phyloP scores from a whole-genome alignment of 1,139 yeast genomes.

The Blastobotrys proliferans region DNA sequence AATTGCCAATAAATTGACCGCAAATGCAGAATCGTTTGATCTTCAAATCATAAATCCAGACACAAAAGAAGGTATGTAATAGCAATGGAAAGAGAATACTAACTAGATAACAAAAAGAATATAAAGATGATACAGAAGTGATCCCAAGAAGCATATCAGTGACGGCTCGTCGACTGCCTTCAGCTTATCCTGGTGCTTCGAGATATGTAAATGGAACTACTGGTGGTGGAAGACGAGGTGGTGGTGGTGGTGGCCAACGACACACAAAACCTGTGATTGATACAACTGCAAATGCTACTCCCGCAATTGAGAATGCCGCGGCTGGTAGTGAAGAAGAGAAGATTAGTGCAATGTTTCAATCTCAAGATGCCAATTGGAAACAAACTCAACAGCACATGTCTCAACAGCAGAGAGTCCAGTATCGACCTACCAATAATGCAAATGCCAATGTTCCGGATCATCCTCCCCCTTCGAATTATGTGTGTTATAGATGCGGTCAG shows the following conservation, averaged over 20 bases:
- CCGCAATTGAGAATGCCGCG: constrained; percentile 24
- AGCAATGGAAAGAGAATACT: constrained; percentile 1
- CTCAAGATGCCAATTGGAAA: constrained; percentile 91
- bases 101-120: constrained; percentile 41
- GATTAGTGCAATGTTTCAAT: constrained; percentile 85
- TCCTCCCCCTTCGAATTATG: constrained; percentile 91
- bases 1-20: constrained; percentile 71
- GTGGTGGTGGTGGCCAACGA: not conserved
- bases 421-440: constrained; percentile 26
- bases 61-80: constrained; percentile 49
- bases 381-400: constrained; percentile 91
- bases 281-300: constrained; percentile 17
- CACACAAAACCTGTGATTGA: constrained; percentile 17
- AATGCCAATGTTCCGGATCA: constrained; percentile 46
- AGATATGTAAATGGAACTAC: constrained; percentile 74
- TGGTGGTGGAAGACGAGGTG: constrained; percentile 10
- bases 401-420: constrained; percentile 36
- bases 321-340: constrained; percentile 76
- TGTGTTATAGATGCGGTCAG: constrained; percentile 94
- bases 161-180: constrained; percentile 75
- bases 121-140: constrained; percentile 76
- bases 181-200: constrained; percentile 48
- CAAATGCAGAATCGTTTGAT: constrained; percentile 75
- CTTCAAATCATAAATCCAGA: constrained; percentile 73
- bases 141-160: constrained; percentile 86